Conservation (phyloP, 768 basidiomycete species). For the Collybiopsis confluens region DNA sequence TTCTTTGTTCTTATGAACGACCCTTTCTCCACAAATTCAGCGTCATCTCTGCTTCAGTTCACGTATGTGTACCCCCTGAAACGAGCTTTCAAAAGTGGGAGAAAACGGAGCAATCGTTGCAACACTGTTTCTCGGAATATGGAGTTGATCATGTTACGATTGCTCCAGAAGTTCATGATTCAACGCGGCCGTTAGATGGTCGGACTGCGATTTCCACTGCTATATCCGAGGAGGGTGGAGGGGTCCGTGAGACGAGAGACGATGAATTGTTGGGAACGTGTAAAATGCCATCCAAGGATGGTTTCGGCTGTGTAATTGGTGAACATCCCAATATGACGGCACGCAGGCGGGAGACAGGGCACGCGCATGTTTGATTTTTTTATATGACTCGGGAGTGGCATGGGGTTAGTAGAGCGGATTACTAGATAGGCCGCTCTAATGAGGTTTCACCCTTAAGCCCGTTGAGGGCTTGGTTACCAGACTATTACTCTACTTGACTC, state of each 20-base stretch:
- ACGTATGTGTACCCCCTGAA: slow-evolving; percentile 46
- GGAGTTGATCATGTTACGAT: slow-evolving; percentile 54
- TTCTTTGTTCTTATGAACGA: background rate
- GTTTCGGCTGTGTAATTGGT: slow-evolving; percentile 3
- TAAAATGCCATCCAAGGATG: slow-evolving; percentile 2
- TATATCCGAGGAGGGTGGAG: too few species aligned
- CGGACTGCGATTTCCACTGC: slow-evolving; percentile 4
- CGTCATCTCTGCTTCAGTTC: slow-evolving; percentile 49
- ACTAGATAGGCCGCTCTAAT: too few species aligned
- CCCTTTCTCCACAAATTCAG: slow-evolving; percentile 18
- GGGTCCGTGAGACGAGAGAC: background rate
- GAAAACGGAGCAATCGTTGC: slow-evolving; percentile 41
- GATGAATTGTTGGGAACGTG: slow-evolving; percentile 4
- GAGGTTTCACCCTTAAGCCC: too few species aligned
- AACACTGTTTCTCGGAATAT: slow-evolving; percentile 48
- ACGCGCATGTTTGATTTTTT: slow-evolving; percentile 2
- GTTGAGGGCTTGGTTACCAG: too few species aligned
- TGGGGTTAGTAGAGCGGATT: too few species aligned
- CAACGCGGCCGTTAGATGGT: background rate
- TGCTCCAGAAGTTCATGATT: slow-evolving; percentile 42
- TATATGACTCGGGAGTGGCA: too few species aligned
- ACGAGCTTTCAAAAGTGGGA: slow-evolving; percentile 48
- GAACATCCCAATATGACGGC: background rate
- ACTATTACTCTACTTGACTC: too few species aligned
- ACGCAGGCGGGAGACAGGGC: background rate